Conservation (phyloP, 2,329 filamentous ascomycete genomes). For the Hymenoscyphus repandus region DNA sequence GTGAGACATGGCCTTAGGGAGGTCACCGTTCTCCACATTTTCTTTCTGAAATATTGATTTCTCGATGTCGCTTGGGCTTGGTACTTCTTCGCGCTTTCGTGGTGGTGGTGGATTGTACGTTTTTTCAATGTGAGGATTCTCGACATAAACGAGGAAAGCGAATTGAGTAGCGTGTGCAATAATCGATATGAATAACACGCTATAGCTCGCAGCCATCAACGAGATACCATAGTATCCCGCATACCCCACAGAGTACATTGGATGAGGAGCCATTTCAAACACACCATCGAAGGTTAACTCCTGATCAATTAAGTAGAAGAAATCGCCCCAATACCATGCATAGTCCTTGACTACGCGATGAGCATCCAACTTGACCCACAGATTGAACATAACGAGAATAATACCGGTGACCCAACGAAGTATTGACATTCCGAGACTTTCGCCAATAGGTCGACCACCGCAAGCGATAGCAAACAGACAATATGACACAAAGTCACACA, state of each 20-base stretch:
- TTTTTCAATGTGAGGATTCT: constrained; percentile 97
- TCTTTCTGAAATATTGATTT: constrained; percentile 33
- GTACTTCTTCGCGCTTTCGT: constrained; percentile 41
- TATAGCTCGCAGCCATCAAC: constrained; percentile 96
- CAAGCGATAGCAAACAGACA: constrained; percentile 92
- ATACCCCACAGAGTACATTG: constrained; percentile 98
- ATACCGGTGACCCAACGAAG: constrained; percentile 77
- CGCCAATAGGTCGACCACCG: constrained; percentile 66
- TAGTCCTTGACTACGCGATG: constrained; percentile 98
- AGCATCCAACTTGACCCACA: constrained; percentile 98
- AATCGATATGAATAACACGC: constrained; percentile 94
- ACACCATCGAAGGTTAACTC: constrained; percentile 97
- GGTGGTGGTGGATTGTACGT: constrained; percentile 90
- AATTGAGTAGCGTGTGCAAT: constrained; percentile 92
- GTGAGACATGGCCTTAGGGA: constrained; percentile 2
- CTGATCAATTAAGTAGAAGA: constrained; percentile 98
- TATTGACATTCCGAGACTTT: constrained; percentile 62
- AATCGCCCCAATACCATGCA: constrained; percentile 99
- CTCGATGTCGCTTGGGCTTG: constrained; percentile 30
- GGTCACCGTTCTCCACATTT: constrained; percentile 26
- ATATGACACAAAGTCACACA: constrained; percentile 98
- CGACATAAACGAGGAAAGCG: constrained; percentile 82
- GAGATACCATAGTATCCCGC: constrained; percentile 98
- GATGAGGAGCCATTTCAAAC: constrained; percentile 97
- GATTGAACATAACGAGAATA: constrained; percentile 81